Base-by-base conservation (phyloP, 495 filamentous ascomycete species). In the Penicillium daleae region DNA sequence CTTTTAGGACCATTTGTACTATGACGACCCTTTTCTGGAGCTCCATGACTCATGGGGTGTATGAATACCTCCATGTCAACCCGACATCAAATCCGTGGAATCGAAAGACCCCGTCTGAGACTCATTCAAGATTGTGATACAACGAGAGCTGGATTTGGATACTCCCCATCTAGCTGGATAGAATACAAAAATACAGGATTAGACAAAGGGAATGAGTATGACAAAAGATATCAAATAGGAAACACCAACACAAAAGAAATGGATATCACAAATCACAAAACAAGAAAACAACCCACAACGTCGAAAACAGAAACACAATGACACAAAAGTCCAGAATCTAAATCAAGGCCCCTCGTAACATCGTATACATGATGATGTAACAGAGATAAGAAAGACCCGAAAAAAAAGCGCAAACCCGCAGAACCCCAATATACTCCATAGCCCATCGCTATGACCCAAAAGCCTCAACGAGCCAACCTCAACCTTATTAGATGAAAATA, bases 111-210 rank as follows among this genome's bases (percentile, higher is more conserved):
- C n/a, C n/a, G n/a, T n/a, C n/a, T n/a, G n/a, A n/a, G n/a, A n/a
- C n/a, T n/a, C n/a, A n/a, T n/a, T n/a, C n/a, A n/a, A n/a, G n/a
- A n/a, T n/a, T n/a, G n/a, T n/a, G 3, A 31, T 31, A 31, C 29
- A 7, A 31, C n/a, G 7, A 31, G 29, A 31, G 29, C 29, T 31
- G 7, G 29, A 4, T 31, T 31, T 31, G n/a, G n/a, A 31, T 31
- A 4, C 7, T 31, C 29, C 29, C 29, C 4, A 4, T 31, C 29
- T 7, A 2, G 24, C 3, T 32, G 2, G 26, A 29, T 56, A 51
- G 15, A 54, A 60, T 57, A 60, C 57, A 60, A 39, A 60, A 58
- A 55, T 31, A 42, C 44, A 65, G 48, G 24, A n/a, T n/a, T n/a
- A n/a, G n/a, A n/a, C n/a, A 56, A 49, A 67, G 53, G 37, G n/a